Percentiles rank a stretch among this genome's conserved stretches.
Evolutionary conservation across 768 basidiomycete genomes (phyloP).

Genomic region (Amanita molliuscula): DNA sequence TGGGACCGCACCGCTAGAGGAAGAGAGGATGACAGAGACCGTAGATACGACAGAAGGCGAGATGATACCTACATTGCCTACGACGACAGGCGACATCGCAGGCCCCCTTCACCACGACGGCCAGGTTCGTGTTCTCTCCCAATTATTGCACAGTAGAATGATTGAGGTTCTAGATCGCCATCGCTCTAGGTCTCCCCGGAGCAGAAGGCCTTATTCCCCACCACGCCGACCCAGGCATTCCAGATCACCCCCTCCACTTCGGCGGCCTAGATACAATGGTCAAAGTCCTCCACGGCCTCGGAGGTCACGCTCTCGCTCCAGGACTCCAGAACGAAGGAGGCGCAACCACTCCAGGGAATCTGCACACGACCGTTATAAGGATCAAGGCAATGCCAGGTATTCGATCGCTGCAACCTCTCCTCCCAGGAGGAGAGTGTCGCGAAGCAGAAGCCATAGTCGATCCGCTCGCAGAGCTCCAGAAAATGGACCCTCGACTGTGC

Average conservation of each 20-base stretch:
- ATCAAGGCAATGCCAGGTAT: neutral
- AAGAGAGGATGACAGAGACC: constrained; percentile 13
- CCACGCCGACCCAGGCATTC: constrained; percentile 1
- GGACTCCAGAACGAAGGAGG: neutral
- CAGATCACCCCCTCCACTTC: constrained; percentile 1
- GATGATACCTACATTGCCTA: constrained; percentile 1
- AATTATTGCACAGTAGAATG: neutral
- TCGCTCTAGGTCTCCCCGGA: constrained; percentile 5
- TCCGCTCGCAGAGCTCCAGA: neutral
- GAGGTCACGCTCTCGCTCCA: neutral
- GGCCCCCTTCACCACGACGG: constrained; percentile 2
- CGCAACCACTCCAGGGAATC: neutral
- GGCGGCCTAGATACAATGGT: neutral
- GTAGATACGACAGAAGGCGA: constrained; percentile 8
- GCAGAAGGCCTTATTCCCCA: constrained; percentile 5
- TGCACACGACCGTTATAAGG: neutral
- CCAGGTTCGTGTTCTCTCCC: neutral
- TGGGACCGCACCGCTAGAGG: constrained; percentile 9
- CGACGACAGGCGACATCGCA: constrained; percentile 2
- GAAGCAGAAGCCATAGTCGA: neutral
- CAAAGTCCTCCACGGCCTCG: neutral
- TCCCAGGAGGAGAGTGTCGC: neutral
- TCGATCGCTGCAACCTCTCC: neutral
- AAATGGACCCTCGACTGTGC: neutral
- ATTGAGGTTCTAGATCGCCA: neutral